These are phyloP conservation scores for Garcia nutans DNA, from an alignment of 345 rosid species.

Conservation along the genomic window DNA sequence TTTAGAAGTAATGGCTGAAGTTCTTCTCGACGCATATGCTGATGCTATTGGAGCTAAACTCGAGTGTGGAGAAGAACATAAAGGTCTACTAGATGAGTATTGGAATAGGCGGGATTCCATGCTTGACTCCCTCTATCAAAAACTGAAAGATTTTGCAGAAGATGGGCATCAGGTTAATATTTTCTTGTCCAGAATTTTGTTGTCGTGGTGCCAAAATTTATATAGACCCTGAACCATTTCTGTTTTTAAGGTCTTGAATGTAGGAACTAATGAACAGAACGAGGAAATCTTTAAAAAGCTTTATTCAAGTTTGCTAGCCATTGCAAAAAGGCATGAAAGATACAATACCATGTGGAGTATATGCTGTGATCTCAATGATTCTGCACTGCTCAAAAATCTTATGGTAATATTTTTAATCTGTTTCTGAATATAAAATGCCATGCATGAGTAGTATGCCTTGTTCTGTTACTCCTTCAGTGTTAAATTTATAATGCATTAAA, in stretches of 20 bases:
- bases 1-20: constrained; percentile 62
- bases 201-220: constrained; percentile 12
- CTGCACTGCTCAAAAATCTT: constrained; percentile 64
- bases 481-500: too few relatives aligned
- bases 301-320: constrained; percentile 60
- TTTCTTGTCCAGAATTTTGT: constrained; percentile 14
- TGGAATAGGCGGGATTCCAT: constrained; percentile 73
- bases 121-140: constrained; percentile 64
- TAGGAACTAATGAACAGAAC: constrained; percentile 37
- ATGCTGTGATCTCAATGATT: constrained; percentile 83
- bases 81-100: constrained; percentile 65
- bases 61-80: constrained; percentile 69
- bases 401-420: constrained; percentile 51
- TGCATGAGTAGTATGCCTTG: neutral
- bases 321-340: constrained; percentile 78
- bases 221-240: constrained; percentile 14
- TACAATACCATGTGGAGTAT: constrained; percentile 79
- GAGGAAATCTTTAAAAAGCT: constrained; percentile 58
- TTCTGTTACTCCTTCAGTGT: neutral
- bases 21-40: constrained; percentile 67
- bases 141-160: constrained; percentile 52
- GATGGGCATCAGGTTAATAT: constrained; percentile 51
- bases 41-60: constrained; percentile 67
- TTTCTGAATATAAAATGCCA: neutral
- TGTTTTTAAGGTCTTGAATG: constrained; percentile 48